These are phyloP conservation scores for Groenewaldozyma auringiensis DNA, from an alignment of 1,139 yeast species.

Conservation along the genomic window DNA sequence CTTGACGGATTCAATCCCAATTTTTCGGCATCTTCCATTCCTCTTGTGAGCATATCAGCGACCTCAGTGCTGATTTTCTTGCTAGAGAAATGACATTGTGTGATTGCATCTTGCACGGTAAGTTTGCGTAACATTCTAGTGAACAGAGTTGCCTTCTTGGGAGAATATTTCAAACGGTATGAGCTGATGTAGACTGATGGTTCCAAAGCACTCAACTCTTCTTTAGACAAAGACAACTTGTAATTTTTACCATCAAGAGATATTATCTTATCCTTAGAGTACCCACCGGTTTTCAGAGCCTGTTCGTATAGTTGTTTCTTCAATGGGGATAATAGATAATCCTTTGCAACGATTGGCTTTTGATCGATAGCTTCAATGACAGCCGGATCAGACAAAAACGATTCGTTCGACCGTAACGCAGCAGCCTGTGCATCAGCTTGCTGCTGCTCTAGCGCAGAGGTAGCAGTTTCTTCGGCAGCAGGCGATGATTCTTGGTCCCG, in stretches of 20 bases:
- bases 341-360: conserved; percentile 30
- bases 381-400: conserved; percentile 19
- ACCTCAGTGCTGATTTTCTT: conserved; percentile 76
- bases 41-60: conserved; percentile 65
- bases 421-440: conserved; percentile 6
- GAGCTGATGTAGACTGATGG: conserved; percentile 77
- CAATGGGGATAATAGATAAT: conserved; percentile 57
- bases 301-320: conserved; percentile 56
- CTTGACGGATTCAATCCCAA: conserved; percentile 53
- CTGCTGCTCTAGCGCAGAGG: background rate
- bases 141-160: conserved; percentile 81
- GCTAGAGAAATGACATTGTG: conserved; percentile 83
- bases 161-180: conserved; percentile 71
- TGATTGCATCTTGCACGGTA: conserved; percentile 71
- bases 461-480: conserved; percentile 7
- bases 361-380: conserved; percentile 18
- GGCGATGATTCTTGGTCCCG: conserved; percentile 14
- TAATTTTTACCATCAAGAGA: conserved; percentile 45
- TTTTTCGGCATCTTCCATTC: conserved; percentile 58
- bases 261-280: conserved; percentile 54
- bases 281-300: conserved; percentile 60
- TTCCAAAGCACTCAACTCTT: conserved; percentile 68
- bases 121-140: conserved; percentile 67
- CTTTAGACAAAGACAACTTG: conserved; percentile 48
- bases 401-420: conserved; percentile 14